Conservation (phyloP, 257 asterid species). For the Sherardia arvensis region DNA sequence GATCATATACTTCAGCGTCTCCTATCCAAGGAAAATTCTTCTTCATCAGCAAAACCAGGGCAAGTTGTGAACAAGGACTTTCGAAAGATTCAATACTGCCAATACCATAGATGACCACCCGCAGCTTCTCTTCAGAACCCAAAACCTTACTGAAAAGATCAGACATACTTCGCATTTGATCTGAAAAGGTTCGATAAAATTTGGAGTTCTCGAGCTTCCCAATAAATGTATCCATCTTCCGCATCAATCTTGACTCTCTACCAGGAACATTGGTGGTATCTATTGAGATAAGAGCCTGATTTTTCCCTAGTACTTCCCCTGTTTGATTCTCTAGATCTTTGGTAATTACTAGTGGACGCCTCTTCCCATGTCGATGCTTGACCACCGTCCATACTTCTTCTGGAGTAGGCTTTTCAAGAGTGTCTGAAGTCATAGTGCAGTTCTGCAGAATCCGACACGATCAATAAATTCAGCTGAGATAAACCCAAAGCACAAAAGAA, state of each 20-base stretch:
- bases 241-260: slow-evolving; percentile 50
- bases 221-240: slow-evolving; percentile 47
- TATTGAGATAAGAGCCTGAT: slow-evolving; percentile 17
- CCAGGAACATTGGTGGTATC: slow-evolving; percentile 42
- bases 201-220: slow-evolving; percentile 41
- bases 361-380: slow-evolving; percentile 52
- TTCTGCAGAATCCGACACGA: neutral
- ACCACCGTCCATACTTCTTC: slow-evolving; percentile 70
- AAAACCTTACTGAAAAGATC: slow-evolving; percentile 31
- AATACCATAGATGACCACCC: slow-evolving; percentile 79
- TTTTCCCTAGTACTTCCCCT: slow-evolving; percentile 27
- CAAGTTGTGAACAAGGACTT: slow-evolving; percentile 63
- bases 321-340: slow-evolving; percentile 26
- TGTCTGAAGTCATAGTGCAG: slow-evolving; percentile 14
- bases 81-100: slow-evolving; percentile 84
- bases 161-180: slow-evolving; percentile 34
- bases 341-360: slow-evolving; percentile 17
- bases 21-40: slow-evolving; percentile 68
- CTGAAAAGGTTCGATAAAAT: slow-evolving; percentile 33
- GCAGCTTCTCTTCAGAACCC: slow-evolving; percentile 50
- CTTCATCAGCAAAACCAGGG: slow-evolving; percentile 68
- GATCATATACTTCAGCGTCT: slow-evolving; percentile 71
- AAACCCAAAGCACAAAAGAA: neutral
- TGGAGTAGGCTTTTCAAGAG: slow-evolving; percentile 19
- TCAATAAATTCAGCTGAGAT: neutral